Percentiles rank a stretch among this genome's conserved stretches.
Evolutionary conservation across 2,329 filamentous ascomycete genomes (phyloP).

Genomic region (Rachicladosporium sp.): DNA sequence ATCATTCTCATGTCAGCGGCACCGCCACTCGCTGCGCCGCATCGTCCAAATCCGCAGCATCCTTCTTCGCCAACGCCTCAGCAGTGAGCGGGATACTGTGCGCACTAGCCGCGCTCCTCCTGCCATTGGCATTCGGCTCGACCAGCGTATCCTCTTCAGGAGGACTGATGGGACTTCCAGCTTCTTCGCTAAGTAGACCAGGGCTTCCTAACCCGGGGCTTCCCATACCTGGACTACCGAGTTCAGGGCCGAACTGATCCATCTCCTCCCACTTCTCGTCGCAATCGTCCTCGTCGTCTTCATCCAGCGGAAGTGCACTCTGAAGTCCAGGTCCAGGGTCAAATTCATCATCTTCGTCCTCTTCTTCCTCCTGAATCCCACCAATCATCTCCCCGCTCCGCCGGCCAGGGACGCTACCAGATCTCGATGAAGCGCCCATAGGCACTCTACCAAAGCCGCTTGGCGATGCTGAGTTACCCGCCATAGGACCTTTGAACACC

Average conservation of each 20-base stretch:
- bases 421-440: constrained; percentile 14
- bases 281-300: constrained; percentile 7
- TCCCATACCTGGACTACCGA: constrained; percentile 1
- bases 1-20: no score
- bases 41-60: constrained; percentile 12
- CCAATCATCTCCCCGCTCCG: constrained; percentile 66
- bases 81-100: constrained; percentile 13
- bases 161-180: not conserved
- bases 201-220: not conserved
- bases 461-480: constrained; percentile 20
- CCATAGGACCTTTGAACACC: constrained; percentile 68
- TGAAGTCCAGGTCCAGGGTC: no score
- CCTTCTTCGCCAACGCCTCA: constrained; percentile 19
- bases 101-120: not conserved
- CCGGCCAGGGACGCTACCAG: constrained; percentile 52
- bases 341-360: constrained; percentile 17
- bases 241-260: constrained; percentile 19
- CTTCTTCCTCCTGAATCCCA: constrained; percentile 21
- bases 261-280: constrained; percentile 14
- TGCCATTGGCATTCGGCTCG: not conserved
- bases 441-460: constrained; percentile 11
- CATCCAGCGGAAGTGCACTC: constrained; percentile 1
- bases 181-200: constrained; percentile 1
- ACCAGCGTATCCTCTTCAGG: not conserved
- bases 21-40: not conserved